Evolutionary conservation across 495 filamentous ascomycete genomes (phyloP), one percentile per base, ranked within the genome.

Genomic region (Parathielavia hyrcaniae): DNA sequence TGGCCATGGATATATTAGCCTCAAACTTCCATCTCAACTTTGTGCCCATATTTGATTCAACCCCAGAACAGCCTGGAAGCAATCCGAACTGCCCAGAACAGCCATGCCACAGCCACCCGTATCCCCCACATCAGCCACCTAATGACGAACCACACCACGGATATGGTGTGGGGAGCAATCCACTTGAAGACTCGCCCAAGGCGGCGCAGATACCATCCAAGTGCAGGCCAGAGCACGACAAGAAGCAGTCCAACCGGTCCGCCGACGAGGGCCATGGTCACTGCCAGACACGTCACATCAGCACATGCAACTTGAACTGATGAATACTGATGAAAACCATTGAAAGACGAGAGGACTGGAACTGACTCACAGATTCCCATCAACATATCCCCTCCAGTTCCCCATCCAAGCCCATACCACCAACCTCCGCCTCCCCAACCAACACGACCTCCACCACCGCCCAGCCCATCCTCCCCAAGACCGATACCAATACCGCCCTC

Each of bases 61-160:
- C 55, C 55, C 38, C 45, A 38, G 38, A 50, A 35, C 6, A 51
- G 13, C 12, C 26, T 13, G 36, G 34, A 51, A n/a, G 38, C 55
- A 9, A 58, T 5, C 0, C 45, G 20, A 22, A 30, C 7, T 8
- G n/a, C 36, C 46, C 16, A 50, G 4, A 50, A 17, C 5, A 43
- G 8, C 46, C 55, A 51, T 1, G 12, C 5, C 46, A 45, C 2
- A 0, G 22, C 47, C 55, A 58, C 38, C 4, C 46, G 38, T 16
- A 45, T 2, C 2, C 30, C 39, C 26, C 39, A 35, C 5, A 43
- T 1, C n/a, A 57, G 45, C 46, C 55, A 44, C 22, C 3, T 23
- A 38, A 50, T 1, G 16, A 32, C 30, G 11, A 32, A 43, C 34
- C 54, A 41, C 9, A 57, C 20, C 32, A 36, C 22, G 4, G 16